Evolutionary conservation across 148 eudicot species (phyloP), one percentile per base, ranked within the genome.

Genomic region (Dysphania ambrosioides): DNA sequence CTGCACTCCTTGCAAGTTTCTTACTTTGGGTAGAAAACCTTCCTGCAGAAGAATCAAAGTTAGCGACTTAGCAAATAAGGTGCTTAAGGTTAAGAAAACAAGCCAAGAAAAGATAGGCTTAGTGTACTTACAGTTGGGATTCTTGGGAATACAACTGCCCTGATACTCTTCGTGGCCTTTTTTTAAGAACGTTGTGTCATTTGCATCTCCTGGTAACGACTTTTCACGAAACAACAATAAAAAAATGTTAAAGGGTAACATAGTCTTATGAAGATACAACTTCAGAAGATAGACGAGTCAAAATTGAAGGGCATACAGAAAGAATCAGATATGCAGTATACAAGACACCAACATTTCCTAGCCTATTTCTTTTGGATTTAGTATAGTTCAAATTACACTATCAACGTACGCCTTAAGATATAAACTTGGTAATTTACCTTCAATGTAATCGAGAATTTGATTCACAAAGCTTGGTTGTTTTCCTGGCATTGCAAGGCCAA

Each of bases 381-480:
- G n/a, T n/a, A n/a, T 47, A 10, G 18, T 10, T 27, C 32, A 59
- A 47, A 47, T 59, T 12, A 59, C 63, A 27, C 32, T 26, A 59
- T 47, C 53, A 47, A 47, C 53, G 53, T 16, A 21, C n/a, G n/a
- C n/a, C n/a, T n/a, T n/a, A n/a, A n/a, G n/a, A n/a, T n/a, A n/a
- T n/a, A n/a, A n/a, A n/a, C n/a, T n/a, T n/a, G n/a, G n/a, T n/a
- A 36, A 13, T 24, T 34, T 58, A 95, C 98, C 98, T 95, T 95
- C 96, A 47, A 95, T 92, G 63, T 95, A 92, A 60, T 95, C 98
- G n/a, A 95, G 98, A 83, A 95, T 88, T 75, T 90, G 97, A 73
- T 95, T 93, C 11, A 88, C 64, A 79, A 92, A 92, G 27, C 91
- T 63, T 44, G 88, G 89, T 63, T 92, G n/a, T 94, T 55, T 85